A percentile compares a stretch with the other conserved stretches of the same genome.
Evolutionary conservation across 2,329 filamentous ascomycete genomes (phyloP).

Genomic region (Ceratocystis lukuohia): DNA sequence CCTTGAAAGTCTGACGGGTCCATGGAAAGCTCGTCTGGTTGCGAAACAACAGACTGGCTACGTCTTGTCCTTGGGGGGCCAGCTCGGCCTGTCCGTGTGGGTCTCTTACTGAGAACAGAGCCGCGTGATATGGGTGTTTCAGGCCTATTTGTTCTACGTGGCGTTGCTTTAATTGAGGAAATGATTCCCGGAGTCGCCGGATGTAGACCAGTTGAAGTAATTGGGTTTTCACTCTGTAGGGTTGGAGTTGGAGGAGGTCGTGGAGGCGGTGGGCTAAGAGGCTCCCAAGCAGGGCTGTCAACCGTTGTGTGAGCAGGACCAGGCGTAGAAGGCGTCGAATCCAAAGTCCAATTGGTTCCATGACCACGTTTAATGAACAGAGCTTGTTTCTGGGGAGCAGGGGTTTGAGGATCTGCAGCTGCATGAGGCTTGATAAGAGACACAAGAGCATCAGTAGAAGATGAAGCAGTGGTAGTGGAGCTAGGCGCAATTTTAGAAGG

Average conservation of each 20-base stretch:
- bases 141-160: constrained; percentile 12
- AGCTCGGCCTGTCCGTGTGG: constrained; percentile 13
- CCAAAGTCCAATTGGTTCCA: constrained; percentile 47
- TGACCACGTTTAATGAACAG: constrained; percentile 27
- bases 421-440: background rate
- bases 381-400: constrained; percentile 8
- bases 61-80: constrained; percentile 25
- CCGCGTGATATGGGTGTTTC: constrained; percentile 18
- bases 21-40: constrained; percentile 35
- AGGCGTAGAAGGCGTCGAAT: constrained; percentile 46
- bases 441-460: background rate
- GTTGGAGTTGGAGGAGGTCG: background rate
- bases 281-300: constrained; percentile 43
- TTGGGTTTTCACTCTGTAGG: constrained; percentile 26
- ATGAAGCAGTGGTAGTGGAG: background rate
- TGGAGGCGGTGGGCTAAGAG: constrained; percentile 27
- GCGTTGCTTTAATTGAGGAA: constrained; percentile 14
- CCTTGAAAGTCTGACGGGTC: constrained; percentile 29
- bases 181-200: constrained; percentile 20
- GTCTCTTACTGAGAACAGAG: constrained; percentile 8
- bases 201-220: constrained; percentile 28
- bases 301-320: constrained; percentile 28
- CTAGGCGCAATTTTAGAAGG: constrained; percentile 8
- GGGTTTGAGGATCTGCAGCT: constrained; percentile 10
- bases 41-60: constrained; percentile 35